A percentile compares a stretch with the other conserved stretches of the same genome.
phyloP scores from a whole-genome alignment of 2,329 filamentous ascomycete species.

The Blumeriella jaapii region DNA sequence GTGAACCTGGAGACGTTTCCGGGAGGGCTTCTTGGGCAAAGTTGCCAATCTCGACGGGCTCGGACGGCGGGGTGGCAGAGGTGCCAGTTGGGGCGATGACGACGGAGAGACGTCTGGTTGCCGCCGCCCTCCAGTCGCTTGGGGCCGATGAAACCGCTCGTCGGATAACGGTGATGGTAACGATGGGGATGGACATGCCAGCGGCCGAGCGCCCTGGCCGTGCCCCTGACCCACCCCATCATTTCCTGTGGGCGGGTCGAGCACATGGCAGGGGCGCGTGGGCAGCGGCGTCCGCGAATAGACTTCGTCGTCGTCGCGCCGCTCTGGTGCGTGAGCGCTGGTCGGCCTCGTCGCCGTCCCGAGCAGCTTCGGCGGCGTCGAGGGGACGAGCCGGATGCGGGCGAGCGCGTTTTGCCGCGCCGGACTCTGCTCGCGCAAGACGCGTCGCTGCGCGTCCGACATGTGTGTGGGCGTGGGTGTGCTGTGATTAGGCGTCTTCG shows the following conservation, averaged over 20 bases:
- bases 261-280: conserved; percentile 25
- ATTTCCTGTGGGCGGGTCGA: conserved; percentile 15
- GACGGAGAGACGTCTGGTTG: too few relatives aligned
- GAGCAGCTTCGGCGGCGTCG: conserved; percentile 14
- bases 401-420: conserved; percentile 17
- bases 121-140: conserved; percentile 17
- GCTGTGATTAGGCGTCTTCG: too few relatives aligned
- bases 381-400: conserved; percentile 14
- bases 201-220: conserved; percentile 9
- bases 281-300: conserved; percentile 26
- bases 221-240: conserved; percentile 5
- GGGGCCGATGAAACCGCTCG: conserved; percentile 21
- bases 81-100: conserved; percentile 17
- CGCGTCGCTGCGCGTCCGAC: conserved; percentile 13
- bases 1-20: conserved; percentile 23
- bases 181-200: too few relatives aligned
- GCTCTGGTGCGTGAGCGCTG: too few relatives aligned
- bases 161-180: too few relatives aligned
- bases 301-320: conserved; percentile 16
- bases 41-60: conserved; percentile 16
- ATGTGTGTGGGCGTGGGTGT: too few relatives aligned
- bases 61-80: conserved; percentile 22
- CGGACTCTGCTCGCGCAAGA: conserved; percentile 20
- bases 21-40: conserved; percentile 22
- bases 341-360: too few relatives aligned